Base-by-base conservation (phyloP, 805 yeast genomes). In the Hermanozyma aechmeae region DNA sequence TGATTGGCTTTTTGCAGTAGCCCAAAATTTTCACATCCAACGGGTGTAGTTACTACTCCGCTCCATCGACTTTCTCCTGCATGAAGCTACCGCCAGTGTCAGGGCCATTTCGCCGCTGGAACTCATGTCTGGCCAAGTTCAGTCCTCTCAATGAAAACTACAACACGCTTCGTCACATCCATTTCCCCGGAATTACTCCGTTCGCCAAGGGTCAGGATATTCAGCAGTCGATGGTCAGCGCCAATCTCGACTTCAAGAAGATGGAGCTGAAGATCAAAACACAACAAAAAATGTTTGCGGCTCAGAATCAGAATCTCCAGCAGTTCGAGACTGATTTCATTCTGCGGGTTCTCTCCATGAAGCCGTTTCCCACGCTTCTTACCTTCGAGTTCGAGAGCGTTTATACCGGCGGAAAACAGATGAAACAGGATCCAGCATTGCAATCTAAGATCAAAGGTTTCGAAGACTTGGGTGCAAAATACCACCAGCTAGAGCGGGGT, bases 371-470 rank as follows among this genome's bases (percentile, higher is more conserved):
- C 0, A 67, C 78, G 0, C 52, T 87, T 4, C 57, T 89, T 11
- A 79, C 95, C 1, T 86, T 85, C 57, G 87, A 92, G 48, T 82
- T 92, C 57, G 65, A 73, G 13, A 84, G 86, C 3, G 85, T 86
- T 0, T 86, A 84, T 48, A 89, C 98, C 0, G 89, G 93, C 9
- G 99, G 99, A 2, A 75, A 87, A 42, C 68, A 95, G 37, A 82
- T 86, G 50, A 70, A 71, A 38, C 66, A 68, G 17, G 63, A 68
- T 18, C 56, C 76, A 0, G 50, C 65, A 1, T 50, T 52, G 16
- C 32, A 29, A 13, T 48, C 42, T 5, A 50, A 53, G 42, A 45
- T 51, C 23, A 22, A 36, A 27, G 38, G 37, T 20, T 58, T 48
- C 40, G 45, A 55, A 28, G 32, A 27, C 16, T 34, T 61, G 23